Percentiles rank a stretch among this genome's conserved stretches.
These are phyloP conservation scores for Apostasia shenzhenica DNA, from an alignment of 106 monocot genomes.

Conservation along the genomic window DNA sequence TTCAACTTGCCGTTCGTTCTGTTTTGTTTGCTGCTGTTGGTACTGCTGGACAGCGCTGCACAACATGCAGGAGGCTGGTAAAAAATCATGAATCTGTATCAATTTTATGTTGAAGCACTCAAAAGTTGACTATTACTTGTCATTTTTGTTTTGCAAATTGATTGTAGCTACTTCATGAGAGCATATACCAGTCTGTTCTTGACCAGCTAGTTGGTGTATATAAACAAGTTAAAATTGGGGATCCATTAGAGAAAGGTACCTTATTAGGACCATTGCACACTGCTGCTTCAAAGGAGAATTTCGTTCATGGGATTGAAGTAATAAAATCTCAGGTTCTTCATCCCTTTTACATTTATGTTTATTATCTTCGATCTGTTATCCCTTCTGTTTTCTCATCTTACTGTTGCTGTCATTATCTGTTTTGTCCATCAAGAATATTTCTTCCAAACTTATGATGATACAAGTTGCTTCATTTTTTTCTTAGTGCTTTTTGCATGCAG, in stretches of 20 bases:
- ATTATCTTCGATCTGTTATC: neutral
- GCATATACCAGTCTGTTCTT: conserved; percentile 67
- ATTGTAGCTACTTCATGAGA: conserved; percentile 87
- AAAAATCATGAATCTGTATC: neutral
- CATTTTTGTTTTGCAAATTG: conserved; percentile 1
- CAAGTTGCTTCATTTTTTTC: too few species aligned
- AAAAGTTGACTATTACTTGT: neutral
- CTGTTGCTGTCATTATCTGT: too few species aligned
- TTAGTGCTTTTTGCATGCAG: too few species aligned
- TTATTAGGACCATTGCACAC: conserved; percentile 92
- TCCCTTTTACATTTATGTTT: neutral
- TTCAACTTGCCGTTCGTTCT: conserved; percentile 94
- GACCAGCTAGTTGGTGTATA: conserved; percentile 77
- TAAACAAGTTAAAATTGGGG: conserved; percentile 95
- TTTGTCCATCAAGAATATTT: too few species aligned
- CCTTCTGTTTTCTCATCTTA: neutral
- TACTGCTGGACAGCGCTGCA: conserved; percentile 97
- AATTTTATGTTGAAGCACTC: neutral
- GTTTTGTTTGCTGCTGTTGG: conserved; percentile 96
- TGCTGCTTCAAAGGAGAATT: conserved; percentile 53
- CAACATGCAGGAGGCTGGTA: conserved; percentile 96
- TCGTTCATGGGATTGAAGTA: conserved; percentile 45
- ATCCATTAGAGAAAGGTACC: conserved; percentile 79
- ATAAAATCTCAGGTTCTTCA: conserved; percentile 66
- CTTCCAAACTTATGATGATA: too few species aligned